Evolutionary conservation across 306 rosid species (phyloP).

Genomic region (Quercus cerris): DNA sequence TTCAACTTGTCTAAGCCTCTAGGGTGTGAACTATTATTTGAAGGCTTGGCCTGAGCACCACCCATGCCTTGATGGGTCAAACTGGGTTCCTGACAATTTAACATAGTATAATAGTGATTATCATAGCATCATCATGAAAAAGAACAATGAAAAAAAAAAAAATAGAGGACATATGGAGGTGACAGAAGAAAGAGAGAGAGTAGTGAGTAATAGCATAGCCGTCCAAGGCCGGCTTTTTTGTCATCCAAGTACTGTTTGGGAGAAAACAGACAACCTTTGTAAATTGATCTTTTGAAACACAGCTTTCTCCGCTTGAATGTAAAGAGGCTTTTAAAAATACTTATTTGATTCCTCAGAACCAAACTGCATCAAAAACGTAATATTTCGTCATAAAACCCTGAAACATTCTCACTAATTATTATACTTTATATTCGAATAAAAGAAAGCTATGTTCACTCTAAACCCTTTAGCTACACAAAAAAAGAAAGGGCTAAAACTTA

Average conservation of each 20-base stretch:
- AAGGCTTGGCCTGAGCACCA: conserved; percentile 62
- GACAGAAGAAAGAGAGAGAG: conserved; percentile 2
- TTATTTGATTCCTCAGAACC: too few species aligned
- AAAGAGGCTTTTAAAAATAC: neutral
- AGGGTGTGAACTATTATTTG: conserved; percentile 5
- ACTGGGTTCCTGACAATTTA: neutral
- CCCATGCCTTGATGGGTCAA: conserved; percentile 49
- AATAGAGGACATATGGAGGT: neutral
- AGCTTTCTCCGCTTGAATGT: conserved; percentile 45
- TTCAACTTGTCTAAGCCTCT: conserved; percentile 46
- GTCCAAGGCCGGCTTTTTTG: conserved; percentile 75
- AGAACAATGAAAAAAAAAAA: neutral
- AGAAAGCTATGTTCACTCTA: neutral
- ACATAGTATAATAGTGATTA: neutral
- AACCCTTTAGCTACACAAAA: too few species aligned
- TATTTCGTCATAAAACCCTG: neutral
- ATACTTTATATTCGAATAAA: neutral
- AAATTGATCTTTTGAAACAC: neutral
- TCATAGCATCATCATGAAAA: neutral
- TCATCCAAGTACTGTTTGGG: conserved; percentile 17
- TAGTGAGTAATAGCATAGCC: conserved; percentile 29
- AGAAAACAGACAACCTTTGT: conserved; percentile 15
- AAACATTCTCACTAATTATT: neutral
- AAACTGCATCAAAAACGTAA: too few species aligned
- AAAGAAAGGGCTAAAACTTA: too few species aligned